A percentile compares a stretch with the other conserved stretches of the same genome.
phyloP scores from a whole-genome alignment of 352 stramenopile species.

The Globisporangium canariense region DNA sequence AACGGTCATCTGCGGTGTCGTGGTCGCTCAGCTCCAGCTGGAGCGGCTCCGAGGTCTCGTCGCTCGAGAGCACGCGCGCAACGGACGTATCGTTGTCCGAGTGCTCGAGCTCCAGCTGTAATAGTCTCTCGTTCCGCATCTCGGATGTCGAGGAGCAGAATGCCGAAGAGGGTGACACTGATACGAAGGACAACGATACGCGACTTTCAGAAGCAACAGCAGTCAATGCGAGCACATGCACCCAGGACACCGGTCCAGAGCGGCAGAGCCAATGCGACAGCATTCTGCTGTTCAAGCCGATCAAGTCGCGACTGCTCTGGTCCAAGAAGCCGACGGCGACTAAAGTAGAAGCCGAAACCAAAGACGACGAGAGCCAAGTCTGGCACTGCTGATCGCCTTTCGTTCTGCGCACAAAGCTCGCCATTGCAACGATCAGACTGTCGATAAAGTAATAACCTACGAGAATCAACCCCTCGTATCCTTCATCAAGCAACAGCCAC shows the following conservation, averaged over 20 bases:
- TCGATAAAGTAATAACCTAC: not conserved
- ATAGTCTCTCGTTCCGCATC: slow-evolving; percentile 3
- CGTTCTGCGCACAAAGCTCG: not conserved
- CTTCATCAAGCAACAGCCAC: not conserved
- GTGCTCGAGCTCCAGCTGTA: not conserved
- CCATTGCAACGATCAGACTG: not conserved
- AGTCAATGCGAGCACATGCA: not conserved
- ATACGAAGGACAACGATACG: not conserved
- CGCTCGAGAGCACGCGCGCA: slow-evolving; percentile 8
- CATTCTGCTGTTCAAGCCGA: slow-evolving; percentile 11
- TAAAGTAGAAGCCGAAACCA: not conserved
- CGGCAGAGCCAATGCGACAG: not conserved
- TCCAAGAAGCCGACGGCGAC: slow-evolving; percentile 1
- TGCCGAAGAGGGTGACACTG: not conserved
- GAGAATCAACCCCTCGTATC: not conserved
- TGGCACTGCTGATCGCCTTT: not conserved
- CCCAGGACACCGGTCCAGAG: not conserved
- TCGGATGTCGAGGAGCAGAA: not conserved
- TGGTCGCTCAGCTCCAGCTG: slow-evolving; percentile 10
- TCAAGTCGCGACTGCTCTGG: slow-evolving; percentile 1
- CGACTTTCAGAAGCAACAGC: not conserved
- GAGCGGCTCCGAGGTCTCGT: slow-evolving; percentile 12
- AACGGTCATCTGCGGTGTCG: not conserved
- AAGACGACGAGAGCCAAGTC: not conserved
- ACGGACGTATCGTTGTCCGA: slow-evolving; percentile 8